Conservation (phyloP, 352 stramenopile genomes). For the Pilasporangium apinafurcum region DNA sequence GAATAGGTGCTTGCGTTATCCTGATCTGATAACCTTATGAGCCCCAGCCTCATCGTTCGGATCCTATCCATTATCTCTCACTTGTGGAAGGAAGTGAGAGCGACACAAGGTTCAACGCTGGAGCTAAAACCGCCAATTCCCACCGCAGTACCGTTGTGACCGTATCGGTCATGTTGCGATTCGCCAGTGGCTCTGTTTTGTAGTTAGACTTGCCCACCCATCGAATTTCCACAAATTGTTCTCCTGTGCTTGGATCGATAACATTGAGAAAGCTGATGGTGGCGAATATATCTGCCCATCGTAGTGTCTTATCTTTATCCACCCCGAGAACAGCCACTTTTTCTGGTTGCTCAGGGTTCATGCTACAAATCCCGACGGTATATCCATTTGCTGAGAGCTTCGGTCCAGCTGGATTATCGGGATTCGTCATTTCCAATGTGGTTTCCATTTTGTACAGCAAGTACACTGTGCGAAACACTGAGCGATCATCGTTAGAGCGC, state of each 20-base stretch:
- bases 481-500: conserved; percentile 18
- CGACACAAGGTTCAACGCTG: too few relatives aligned
- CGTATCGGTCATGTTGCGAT: conserved; percentile 38
- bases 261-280: conserved; percentile 38
- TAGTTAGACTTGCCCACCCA: conserved; percentile 47
- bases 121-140: conserved; percentile 36
- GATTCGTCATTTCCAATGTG: conserved; percentile 8
- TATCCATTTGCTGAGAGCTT: too few relatives aligned
- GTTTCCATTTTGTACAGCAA: conserved; percentile 38
- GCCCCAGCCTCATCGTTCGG: too few relatives aligned
- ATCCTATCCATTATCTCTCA: too few relatives aligned
- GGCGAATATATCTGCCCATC: conserved; percentile 35
- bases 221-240: conserved; percentile 31
- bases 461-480: conserved; percentile 40
- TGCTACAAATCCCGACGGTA: conserved; percentile 34
- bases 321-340: too few relatives aligned
- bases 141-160: conserved; percentile 39
- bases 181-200: conserved; percentile 31
- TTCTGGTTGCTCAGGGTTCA: conserved; percentile 15
- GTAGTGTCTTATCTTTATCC: conserved; percentile 12
- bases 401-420: too few relatives aligned
- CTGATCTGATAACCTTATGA: too few relatives aligned
- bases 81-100: too few relatives aligned
- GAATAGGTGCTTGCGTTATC: too few relatives aligned
- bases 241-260: conserved; percentile 16